A percentile compares a stretch with the other conserved stretches of the same genome.
phyloP scores from a whole-genome alignment of 108 stramenopile species.

The Nitzschia sp. region DNA sequence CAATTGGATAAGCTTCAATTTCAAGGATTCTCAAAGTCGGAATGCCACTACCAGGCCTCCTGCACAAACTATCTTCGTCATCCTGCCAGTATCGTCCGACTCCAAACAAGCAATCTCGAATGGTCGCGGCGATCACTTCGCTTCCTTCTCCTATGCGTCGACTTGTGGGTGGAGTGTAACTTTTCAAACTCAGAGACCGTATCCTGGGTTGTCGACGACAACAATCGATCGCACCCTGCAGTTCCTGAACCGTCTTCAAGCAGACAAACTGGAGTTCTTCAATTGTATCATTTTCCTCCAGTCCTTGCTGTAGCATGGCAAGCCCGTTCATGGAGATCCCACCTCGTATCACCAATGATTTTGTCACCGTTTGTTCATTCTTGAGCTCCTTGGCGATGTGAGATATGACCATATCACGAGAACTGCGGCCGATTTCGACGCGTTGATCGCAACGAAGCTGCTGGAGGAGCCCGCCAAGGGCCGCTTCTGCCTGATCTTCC shows the following conservation, averaged over 20 bases:
- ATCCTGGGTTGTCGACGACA: conserved; percentile 9
- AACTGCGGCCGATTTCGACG: conserved; percentile 25
- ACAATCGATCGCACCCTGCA: conserved; percentile 7
- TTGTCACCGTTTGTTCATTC: background rate
- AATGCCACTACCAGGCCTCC: background rate
- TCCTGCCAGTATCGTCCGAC: background rate
- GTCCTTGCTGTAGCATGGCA: background rate
- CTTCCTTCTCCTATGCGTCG: background rate
- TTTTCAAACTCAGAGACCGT: conserved; percentile 9
- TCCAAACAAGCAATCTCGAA: conserved; percentile 1
- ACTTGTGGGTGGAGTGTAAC: background rate
- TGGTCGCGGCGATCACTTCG: conserved; percentile 4
- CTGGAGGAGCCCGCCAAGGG: conserved; percentile 3
- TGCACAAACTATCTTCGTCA: background rate
- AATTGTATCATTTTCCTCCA: conserved; percentile 2
- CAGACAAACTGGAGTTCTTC: conserved; percentile 15
- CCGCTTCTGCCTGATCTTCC: conserved; percentile 27
- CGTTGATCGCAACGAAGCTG: conserved; percentile 3
- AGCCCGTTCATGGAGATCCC: conserved; percentile 13
- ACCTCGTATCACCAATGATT: conserved; percentile 16
- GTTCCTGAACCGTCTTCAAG: background rate
- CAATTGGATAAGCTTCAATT: conserved; percentile 14
- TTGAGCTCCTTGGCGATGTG: background rate
- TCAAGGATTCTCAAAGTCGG: conserved; percentile 3
- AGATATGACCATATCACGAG: conserved; percentile 10